Evolutionary conservation across 192 early-diverging fungal species (phyloP).

Genomic region (Entomortierella chlamydospora): DNA sequence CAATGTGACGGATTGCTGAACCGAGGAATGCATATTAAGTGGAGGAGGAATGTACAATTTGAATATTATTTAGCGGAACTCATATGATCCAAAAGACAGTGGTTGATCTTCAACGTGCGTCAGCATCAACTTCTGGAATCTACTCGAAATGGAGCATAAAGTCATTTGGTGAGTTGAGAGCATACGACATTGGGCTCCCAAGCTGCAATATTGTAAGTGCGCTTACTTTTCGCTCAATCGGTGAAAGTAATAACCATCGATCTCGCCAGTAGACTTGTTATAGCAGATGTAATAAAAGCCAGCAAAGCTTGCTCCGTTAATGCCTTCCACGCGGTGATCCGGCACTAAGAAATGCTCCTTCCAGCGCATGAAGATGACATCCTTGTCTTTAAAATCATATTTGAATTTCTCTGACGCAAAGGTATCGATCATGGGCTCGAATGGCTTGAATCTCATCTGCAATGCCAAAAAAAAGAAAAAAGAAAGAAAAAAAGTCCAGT

Average conservation of each 20-base stretch:
- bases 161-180: background rate
- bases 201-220: background rate
- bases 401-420: constrained; percentile 62
- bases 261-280: constrained; percentile 69
- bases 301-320: constrained; percentile 87
- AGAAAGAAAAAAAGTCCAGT: background rate
- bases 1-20: no score
- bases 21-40: no score
- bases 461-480: background rate
- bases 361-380: constrained; percentile 91
- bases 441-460: constrained; percentile 62
- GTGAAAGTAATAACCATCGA: constrained; percentile 78
- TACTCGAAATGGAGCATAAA: background rate
- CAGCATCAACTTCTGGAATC: constrained; percentile 42
- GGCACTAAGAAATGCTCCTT: constrained; percentile 94
- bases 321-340: constrained; percentile 79
- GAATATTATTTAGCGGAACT: constrained; percentile 3
- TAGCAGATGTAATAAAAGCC: constrained; percentile 92
- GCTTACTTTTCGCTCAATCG: constrained; percentile 64
- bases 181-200: background rate
- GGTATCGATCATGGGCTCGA: constrained; percentile 57
- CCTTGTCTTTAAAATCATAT: constrained; percentile 63
- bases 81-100: constrained; percentile 9
- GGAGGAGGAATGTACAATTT: no score
- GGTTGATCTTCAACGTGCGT: constrained; percentile 21